Percentiles rank a stretch among this genome's conserved stretches.
phyloP scores from a whole-genome alignment of 83 land plant genomes.

The Picea abies region DNA sequence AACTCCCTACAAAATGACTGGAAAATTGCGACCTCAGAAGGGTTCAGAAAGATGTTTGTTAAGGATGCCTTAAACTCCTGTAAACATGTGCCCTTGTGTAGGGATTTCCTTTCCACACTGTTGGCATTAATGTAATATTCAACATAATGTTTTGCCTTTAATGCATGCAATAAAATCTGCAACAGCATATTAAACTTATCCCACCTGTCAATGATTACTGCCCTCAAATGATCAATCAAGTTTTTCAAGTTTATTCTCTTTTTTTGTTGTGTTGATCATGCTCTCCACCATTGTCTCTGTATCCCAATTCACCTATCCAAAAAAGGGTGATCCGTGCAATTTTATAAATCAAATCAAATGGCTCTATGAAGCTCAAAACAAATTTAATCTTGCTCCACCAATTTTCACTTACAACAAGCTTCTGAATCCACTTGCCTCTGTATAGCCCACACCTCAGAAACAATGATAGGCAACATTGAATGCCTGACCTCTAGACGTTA shows the following conservation, averaged over 20 bases:
- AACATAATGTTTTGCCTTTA: not conserved
- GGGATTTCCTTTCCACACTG: not conserved
- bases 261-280: not conserved
- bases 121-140: not conserved
- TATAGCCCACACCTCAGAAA: not conserved
- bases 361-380: not conserved
- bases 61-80: too few species aligned
- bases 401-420: not conserved
- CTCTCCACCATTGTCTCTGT: not conserved
- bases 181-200: too few species aligned
- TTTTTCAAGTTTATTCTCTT: not conserved
- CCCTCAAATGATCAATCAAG: not conserved
- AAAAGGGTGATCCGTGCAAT: not conserved
- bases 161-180: too few species aligned
- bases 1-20: too few species aligned
- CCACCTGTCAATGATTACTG: not conserved
- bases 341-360: not conserved
- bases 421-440: not conserved
- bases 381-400: not conserved
- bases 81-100: not conserved
- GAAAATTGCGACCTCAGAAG: too few species aligned
- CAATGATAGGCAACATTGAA: not conserved
- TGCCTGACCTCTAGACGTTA: not conserved
- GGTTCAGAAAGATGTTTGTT: too few species aligned
- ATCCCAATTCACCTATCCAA: not conserved